Evolutionary conservation across 129 eudicot species (phyloP), one percentile per base, ranked within the genome.

Genomic region (Flaveria sonorensis): DNA sequence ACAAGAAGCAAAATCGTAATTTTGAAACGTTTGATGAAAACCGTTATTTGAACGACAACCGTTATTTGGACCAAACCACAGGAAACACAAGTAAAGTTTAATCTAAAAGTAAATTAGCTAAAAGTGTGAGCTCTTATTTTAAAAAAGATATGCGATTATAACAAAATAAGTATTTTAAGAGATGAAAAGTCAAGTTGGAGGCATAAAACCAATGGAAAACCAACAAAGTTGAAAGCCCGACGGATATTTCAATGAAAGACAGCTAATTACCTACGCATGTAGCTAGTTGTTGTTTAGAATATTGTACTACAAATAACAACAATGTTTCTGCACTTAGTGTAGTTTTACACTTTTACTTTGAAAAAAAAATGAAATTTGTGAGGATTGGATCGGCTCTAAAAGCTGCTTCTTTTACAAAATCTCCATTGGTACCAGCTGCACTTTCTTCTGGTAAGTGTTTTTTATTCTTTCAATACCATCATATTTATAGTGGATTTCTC

Each of bases 331-430:
- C 66, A 72, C 15, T 51, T 51, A 4, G 47, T 62, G 50, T 36
- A 18, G 19, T 30, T 79, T 71, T 14, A 50, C 42, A 18, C 15
- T 30, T 79, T 71, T 14, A 50, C 42, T 60, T 61, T 53, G 12
- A 50, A 20, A 40, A 15, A 15, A 28, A 24, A 11, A 79, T 80
- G 83, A 66, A 73, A 26, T 53, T 75, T 10, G 23, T 43, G 55
- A 70, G 21, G 79, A 80, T 73, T 40, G 45, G 12, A 26, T 66
- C 61, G 0, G 40, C 42, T 23, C 69, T 64, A 64, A 79, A 42
- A 9, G 14, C 60, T 40, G 36, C 48, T 5, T 56, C 66, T 28
- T 61, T 36, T 70, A 5, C 73, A 36, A 47, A 23, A 50, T 26
- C 63, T 62, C 46, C 63, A 14, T 52, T 36, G 7, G 70, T n/a